Evolutionary conservation across 2,329 filamentous ascomycete genomes (phyloP).

Genomic region (Chaetothyriales sp.): DNA sequence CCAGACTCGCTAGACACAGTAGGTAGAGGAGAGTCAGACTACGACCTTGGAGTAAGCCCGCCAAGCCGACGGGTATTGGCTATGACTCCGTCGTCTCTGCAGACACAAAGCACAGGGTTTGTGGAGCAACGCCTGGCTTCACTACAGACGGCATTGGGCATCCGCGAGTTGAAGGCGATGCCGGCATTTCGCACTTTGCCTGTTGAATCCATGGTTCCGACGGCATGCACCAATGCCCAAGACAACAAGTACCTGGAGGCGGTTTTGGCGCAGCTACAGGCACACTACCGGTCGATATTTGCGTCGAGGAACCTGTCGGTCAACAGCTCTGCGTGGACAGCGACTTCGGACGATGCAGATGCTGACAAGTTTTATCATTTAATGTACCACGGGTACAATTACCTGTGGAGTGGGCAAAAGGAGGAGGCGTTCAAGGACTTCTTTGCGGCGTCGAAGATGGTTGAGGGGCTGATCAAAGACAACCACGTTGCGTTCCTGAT

Average conservation of each 20-base stretch:
- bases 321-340: constrained; percentile 14
- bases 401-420: constrained; percentile 16
- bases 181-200: constrained; percentile 14
- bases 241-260: constrained; percentile 13
- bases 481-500: constrained; percentile 18
- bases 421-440: constrained; percentile 17
- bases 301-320: constrained; percentile 13
- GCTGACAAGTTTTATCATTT: constrained; percentile 17
- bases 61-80: constrained; percentile 7
- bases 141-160: constrained; percentile 11
- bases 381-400: constrained; percentile 19
- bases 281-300: constrained; percentile 15
- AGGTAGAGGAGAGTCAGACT: constrained; percentile 8
- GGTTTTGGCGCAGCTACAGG: constrained; percentile 14
- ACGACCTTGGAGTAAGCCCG: constrained; percentile 9
- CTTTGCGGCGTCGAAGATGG: constrained; percentile 14
- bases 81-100: background rate
- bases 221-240: constrained; percentile 6
- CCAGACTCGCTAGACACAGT: constrained; percentile 8
- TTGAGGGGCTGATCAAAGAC: constrained; percentile 16
- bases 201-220: constrained; percentile 13
- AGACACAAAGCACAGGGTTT: constrained; percentile 4
- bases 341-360: constrained; percentile 15
- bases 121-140: constrained; percentile 9
- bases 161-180: constrained; percentile 12